phyloP scores from a whole-genome alignment of 164 flowering plant species.

The Taxillus chinensis region DNA sequence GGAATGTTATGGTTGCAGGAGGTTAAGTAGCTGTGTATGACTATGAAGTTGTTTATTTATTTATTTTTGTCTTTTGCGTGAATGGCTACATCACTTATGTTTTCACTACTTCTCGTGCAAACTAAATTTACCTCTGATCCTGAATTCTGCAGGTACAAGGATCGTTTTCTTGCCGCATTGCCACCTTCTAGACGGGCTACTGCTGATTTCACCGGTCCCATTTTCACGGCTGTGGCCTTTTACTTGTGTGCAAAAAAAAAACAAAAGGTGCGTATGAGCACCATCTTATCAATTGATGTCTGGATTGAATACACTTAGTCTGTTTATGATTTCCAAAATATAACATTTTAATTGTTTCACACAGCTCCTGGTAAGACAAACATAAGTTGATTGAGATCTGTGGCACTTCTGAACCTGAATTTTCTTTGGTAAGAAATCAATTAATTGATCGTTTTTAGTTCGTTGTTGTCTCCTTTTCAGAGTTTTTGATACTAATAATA shows the following conservation, averaged over 20 bases:
- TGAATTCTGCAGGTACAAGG: slow-evolving; percentile 53
- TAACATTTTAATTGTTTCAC: not conserved
- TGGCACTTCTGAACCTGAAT: slow-evolving; percentile 85
- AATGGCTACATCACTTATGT: too few species aligned
- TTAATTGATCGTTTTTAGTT: too few species aligned
- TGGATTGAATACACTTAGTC: not conserved
- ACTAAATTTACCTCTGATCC: too few species aligned
- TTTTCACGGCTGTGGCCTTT: slow-evolving; percentile 87
- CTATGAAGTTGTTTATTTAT: too few species aligned
- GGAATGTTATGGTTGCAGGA: too few species aligned
- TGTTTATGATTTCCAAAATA: too few species aligned
- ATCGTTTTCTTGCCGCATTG: slow-evolving; percentile 64
- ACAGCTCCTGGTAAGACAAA: slow-evolving; percentile 97
- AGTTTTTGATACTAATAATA: not conserved
- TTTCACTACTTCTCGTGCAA: too few species aligned
- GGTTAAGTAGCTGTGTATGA: too few species aligned
- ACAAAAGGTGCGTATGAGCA: slow-evolving; percentile 47
- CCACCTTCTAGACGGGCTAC: slow-evolving; percentile 65
- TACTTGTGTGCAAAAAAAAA: slow-evolving; percentile 84
- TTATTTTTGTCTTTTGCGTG: too few species aligned
- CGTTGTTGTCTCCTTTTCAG: too few species aligned
- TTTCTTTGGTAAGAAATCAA: slow-evolving; percentile 48
- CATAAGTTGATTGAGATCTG: slow-evolving; percentile 77
- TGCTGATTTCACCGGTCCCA: slow-evolving; percentile 80
- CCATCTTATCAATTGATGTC: not conserved